A percentile compares a stretch with the other conserved stretches of the same genome.
phyloP scores from a whole-genome alignment of 2,329 filamentous ascomycete genomes.

The Fusarium subglutinans region DNA sequence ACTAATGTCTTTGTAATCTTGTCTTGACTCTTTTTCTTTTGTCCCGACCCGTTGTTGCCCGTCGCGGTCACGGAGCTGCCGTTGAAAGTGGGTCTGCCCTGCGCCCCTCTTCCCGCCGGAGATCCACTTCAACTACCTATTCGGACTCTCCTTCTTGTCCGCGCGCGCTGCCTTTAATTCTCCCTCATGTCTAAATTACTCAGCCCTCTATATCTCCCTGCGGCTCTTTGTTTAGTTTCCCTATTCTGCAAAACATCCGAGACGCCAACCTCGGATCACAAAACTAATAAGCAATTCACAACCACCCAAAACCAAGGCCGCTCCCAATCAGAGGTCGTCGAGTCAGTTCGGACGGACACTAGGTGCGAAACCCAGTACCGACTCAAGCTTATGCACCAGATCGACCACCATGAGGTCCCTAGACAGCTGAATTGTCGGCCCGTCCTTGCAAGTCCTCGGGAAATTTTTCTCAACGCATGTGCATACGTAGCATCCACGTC shows the following conservation, averaged over 20 bases:
- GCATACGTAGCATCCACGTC: constrained; percentile 21
- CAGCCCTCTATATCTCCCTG: constrained; percentile 1
- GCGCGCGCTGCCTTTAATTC: not conserved
- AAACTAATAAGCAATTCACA: not conserved
- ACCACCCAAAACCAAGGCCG: not conserved
- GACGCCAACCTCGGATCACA: not conserved
- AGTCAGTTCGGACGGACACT: constrained; percentile 23
- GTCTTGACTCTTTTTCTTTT: not conserved
- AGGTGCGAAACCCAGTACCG: constrained; percentile 11
- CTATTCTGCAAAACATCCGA: constrained; percentile 13
- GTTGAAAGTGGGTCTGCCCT: constrained; percentile 21
- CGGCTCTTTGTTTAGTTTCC: constrained; percentile 13
- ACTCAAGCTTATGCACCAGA: constrained; percentile 27
- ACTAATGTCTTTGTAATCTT: not conserved
- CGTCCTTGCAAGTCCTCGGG: constrained; percentile 16
- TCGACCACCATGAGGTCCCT: constrained; percentile 18
- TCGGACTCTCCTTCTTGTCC: constrained; percentile 15
- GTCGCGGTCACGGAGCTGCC: constrained; percentile 33
- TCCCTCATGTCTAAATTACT: not conserved
- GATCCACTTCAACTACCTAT: not conserved
- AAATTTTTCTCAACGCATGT: not conserved
- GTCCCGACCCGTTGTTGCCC: constrained; percentile 29
- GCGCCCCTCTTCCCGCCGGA: constrained; percentile 23
- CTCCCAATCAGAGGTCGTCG: constrained; percentile 17
- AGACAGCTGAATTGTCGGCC: constrained; percentile 33